Conservation (phyloP, 202 grass and related monocot species). For the Setaria viridis region DNA sequence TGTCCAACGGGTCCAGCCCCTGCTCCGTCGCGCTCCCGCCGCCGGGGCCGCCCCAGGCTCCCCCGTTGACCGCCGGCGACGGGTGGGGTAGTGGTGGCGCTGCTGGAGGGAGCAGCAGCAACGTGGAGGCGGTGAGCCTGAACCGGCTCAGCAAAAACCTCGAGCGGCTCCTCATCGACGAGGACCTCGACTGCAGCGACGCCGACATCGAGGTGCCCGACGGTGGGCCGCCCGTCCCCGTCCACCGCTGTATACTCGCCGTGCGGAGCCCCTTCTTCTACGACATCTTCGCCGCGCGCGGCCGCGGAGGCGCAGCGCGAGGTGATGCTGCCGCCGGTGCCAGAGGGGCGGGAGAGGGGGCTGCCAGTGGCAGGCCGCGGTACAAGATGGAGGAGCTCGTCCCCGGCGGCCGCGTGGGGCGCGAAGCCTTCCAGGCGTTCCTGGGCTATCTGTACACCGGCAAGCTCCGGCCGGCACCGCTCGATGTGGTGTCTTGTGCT, state of each 20-base stretch:
- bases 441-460: slow-evolving; percentile 89
- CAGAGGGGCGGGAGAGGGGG: slow-evolving; percentile 33
- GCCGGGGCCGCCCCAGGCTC: slow-evolving; percentile 12
- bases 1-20: slow-evolving; percentile 77
- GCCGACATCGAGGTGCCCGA: slow-evolving; percentile 80
- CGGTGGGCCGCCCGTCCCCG: slow-evolving; percentile 59
- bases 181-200: slow-evolving; percentile 82
- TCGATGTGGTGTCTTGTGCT: slow-evolving; percentile 70
- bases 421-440: slow-evolving; percentile 79
- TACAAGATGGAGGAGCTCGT: slow-evolving; percentile 87
- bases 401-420: slow-evolving; percentile 61
- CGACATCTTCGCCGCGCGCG: slow-evolving; percentile 61
- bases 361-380: slow-evolving; percentile 54
- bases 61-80: slow-evolving; percentile 27
- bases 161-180: slow-evolving; percentile 70
- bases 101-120: slow-evolving; percentile 35
- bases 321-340: slow-evolving; percentile 4
- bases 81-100: slow-evolving; percentile 1
- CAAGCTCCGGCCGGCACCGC: slow-evolving; percentile 60
- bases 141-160: slow-evolving; percentile 73
- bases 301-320: slow-evolving; percentile 21
- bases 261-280: slow-evolving; percentile 85
- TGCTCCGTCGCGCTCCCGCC: slow-evolving; percentile 30
- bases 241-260: slow-evolving; percentile 95
- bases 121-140: slow-evolving; percentile 65